Conservation (phyloP, 2,329 filamentous ascomycete genomes). For the Aspergillus proliferans region DNA sequence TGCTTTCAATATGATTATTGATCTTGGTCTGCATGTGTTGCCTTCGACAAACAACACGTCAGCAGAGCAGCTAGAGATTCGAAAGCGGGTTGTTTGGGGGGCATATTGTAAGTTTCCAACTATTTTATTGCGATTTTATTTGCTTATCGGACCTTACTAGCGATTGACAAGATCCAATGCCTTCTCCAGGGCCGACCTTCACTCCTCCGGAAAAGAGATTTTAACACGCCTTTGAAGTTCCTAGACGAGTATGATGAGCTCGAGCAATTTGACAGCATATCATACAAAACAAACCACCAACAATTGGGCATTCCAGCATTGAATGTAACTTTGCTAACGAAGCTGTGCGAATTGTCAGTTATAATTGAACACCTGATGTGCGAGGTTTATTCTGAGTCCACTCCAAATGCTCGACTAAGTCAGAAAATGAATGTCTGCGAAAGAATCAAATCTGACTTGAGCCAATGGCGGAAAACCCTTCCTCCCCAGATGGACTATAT, state of each 20-base stretch:
- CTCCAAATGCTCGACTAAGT: conserved; percentile 7
- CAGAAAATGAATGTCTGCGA: conserved; percentile 11
- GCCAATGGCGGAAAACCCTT: conserved; percentile 18
- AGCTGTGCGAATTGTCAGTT: conserved; percentile 27
- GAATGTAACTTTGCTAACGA: conserved; percentile 19
- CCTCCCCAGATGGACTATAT: conserved; percentile 18
- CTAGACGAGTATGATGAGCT: conserved; percentile 35
- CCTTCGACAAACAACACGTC: conserved; percentile 34
- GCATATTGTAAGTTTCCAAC: conserved; percentile 28
- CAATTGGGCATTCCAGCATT: conserved; percentile 10
- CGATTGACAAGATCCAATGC: conserved; percentile 49
- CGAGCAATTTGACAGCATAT: conserved; percentile 44
- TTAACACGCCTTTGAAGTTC: conserved; percentile 40
- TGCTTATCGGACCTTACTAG: conserved; percentile 1
- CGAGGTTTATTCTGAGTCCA: conserved; percentile 23
- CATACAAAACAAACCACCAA: conserved; percentile 16
- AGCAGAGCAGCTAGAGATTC: conserved; percentile 43
- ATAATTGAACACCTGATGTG: conserved; percentile 31
- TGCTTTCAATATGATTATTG: conserved; percentile 48
- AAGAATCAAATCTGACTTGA: conserved; percentile 17
- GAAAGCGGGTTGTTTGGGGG: conserved; percentile 43
- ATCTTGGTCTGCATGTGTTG: conserved; percentile 45
- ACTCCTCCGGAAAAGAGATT: conserved; percentile 39
- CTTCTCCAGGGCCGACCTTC: conserved; percentile 50
- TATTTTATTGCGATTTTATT: too few species aligned